A percentile compares a stretch with the other conserved stretches of the same genome.
These are phyloP conservation scores for Cryptosporidium muris DNA, from an alignment of 169 alveolate genomes.

Conservation along the genomic window DNA sequence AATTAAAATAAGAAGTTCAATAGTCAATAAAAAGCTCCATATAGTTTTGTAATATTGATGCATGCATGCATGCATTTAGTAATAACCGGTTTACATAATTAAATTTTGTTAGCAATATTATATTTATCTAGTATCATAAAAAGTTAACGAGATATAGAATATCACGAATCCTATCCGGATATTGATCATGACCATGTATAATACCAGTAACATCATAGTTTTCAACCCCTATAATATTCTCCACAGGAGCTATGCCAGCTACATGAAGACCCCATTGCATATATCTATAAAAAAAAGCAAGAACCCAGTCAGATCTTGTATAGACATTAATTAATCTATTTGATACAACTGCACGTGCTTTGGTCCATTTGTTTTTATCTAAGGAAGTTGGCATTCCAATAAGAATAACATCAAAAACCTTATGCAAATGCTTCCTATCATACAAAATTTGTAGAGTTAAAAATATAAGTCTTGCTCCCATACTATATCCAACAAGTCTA, in stretches of 20 bases:
- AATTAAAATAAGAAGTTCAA: too few species aligned
- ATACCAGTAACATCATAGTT: constrained; percentile 84
- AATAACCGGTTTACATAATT: background rate
- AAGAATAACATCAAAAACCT: constrained; percentile 85
- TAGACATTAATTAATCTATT: constrained; percentile 89
- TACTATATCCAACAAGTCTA: constrained; percentile 88
- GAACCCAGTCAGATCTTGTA: constrained; percentile 87
- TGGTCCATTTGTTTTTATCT: constrained; percentile 83
- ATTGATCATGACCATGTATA: constrained; percentile 79
- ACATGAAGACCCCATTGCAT: constrained; percentile 86
- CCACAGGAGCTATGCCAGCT: constrained; percentile 83
- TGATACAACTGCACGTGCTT: constrained; percentile 87
- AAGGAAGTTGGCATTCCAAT: constrained; percentile 89
- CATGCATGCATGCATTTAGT: constrained; percentile 10
- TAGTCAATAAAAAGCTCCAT: too few species aligned
- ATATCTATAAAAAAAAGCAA: constrained; percentile 89
- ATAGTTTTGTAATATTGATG: background rate
- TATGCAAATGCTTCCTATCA: constrained; percentile 75
- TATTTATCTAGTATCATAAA: constrained; percentile 12
- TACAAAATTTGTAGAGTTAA: constrained; percentile 85
- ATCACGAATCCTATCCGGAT: constrained; percentile 75
- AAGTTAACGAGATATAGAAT: constrained; percentile 73
- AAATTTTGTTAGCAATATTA: background rate
- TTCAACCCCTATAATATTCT: constrained; percentile 77
- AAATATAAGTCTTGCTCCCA: constrained; percentile 90